These are phyloP conservation scores for Zostera marina DNA, from an alignment of 116 monocot species.

Conservation along the genomic window DNA sequence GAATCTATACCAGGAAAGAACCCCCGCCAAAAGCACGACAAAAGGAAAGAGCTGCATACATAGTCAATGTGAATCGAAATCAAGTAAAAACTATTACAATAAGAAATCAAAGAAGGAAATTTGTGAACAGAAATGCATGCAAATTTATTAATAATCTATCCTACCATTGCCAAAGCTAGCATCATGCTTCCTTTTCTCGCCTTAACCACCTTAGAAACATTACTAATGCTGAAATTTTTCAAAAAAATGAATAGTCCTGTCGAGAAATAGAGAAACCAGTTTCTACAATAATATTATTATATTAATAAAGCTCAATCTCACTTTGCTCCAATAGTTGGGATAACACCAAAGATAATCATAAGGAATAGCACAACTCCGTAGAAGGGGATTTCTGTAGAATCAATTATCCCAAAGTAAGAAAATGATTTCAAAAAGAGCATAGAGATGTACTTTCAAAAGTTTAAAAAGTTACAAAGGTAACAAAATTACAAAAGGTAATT, in stretches of 20 bases:
- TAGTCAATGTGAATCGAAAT: neutral
- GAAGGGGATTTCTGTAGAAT: conserved; percentile 62
- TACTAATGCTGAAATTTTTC: conserved; percentile 36
- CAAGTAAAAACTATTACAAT: neutral
- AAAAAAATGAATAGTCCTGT: neutral
- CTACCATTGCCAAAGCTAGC: conserved; percentile 91
- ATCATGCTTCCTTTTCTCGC: conserved; percentile 91
- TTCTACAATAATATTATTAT: neutral
- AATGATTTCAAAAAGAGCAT: neutral
- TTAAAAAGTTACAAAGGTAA: no score
- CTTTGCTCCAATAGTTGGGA: conserved; percentile 87
- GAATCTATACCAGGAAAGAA: conserved; percentile 65
- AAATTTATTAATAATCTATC: no score
- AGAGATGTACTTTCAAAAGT: no score
- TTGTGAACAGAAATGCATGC: no score
- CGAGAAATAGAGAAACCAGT: neutral
- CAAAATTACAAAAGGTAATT: no score
- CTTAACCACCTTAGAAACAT: conserved; percentile 75
- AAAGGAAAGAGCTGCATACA: conserved; percentile 9
- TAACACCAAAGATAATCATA: conserved; percentile 62
- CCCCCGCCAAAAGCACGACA: conserved; percentile 52
- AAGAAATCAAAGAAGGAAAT: neutral
- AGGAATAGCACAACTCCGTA: conserved; percentile 55
- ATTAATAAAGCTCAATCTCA: conserved; percentile 13
- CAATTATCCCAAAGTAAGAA: neutral